Percentiles rank a stretch among this genome's conserved stretches.
Evolutionary conservation across 1,284 basidiomycete species (phyloP).

Genomic region (Rhodotorula sp.): DNA sequence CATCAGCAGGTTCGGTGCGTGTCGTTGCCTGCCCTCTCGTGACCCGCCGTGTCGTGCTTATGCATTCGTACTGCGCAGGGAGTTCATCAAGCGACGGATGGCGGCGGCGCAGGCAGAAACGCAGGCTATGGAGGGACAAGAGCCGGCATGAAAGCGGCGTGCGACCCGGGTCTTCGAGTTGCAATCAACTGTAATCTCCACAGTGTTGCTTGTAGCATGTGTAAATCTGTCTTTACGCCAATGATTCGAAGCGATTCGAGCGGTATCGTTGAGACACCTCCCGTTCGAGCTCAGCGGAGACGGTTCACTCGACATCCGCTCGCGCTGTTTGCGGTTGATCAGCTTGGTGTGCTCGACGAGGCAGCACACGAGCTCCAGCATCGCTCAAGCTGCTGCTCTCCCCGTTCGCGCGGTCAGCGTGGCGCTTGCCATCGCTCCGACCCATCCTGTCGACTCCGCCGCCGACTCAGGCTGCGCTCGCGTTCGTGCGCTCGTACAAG

Average conservation of each 20-base stretch:
- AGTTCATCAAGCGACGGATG: constrained; percentile 38
- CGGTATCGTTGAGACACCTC: too few relatives aligned
- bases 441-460: too few relatives aligned
- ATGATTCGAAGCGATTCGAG: not conserved
- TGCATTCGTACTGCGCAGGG: not conserved
- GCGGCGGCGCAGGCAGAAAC: constrained; percentile 16
- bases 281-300: too few relatives aligned
- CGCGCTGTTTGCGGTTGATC: too few relatives aligned
- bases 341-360: too few relatives aligned
- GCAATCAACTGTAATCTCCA: not conserved
- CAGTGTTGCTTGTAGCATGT: constrained; percentile 8
- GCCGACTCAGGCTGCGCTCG: too few relatives aligned
- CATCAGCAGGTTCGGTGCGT: constrained; percentile 63
- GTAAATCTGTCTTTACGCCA: not conserved
- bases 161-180: not conserved
- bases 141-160: not conserved
- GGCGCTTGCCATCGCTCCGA: too few relatives aligned
- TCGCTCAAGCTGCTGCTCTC: too few relatives aligned
- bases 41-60: not conserved
- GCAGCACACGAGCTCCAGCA: too few relatives aligned
- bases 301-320: too few relatives aligned
- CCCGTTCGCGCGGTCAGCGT: too few relatives aligned
- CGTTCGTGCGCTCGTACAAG: too few relatives aligned
- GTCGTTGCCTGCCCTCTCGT: not conserved
- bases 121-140: not conserved